Conservation (phyloP, 768 basidiomycete genomes). For the Mycena vitilis region DNA sequence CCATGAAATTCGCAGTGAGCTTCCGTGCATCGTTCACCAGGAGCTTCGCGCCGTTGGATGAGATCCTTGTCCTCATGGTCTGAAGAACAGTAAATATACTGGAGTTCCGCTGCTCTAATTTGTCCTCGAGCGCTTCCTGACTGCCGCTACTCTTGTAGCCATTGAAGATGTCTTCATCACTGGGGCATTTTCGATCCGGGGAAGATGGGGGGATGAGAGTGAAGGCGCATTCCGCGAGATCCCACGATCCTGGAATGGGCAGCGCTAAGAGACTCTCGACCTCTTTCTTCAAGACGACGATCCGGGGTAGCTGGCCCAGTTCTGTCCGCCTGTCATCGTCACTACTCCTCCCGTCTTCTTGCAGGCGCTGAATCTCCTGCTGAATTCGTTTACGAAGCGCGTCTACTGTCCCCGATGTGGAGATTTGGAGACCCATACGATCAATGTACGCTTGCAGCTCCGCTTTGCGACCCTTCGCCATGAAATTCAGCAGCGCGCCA, state of each 20-base stretch:
- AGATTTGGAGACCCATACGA: constrained; percentile 48
- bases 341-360: constrained; percentile 40
- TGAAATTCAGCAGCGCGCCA: constrained; percentile 55
- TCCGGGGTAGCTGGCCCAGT: constrained; percentile 56
- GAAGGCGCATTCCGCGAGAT: constrained; percentile 54
- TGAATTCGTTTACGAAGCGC: constrained; percentile 53
- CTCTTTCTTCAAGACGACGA: constrained; percentile 59
- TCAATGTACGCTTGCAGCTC: constrained; percentile 55
- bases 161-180: constrained; percentile 53
- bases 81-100: constrained; percentile 49
- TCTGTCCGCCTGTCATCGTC: constrained; percentile 46
- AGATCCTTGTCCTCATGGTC: constrained; percentile 46
- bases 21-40: constrained; percentile 57
- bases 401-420: constrained; percentile 50
- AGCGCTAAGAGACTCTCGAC: constrained; percentile 58
- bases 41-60: constrained; percentile 41
- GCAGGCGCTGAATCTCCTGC: constrained; percentile 49
- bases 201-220: constrained; percentile 40
- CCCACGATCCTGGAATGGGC: constrained; percentile 62
- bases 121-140: constrained; percentile 37
- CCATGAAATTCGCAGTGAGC: constrained; percentile 57
- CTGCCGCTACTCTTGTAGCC: constrained; percentile 41
- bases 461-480: constrained; percentile 50
- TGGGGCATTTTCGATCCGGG: constrained; percentile 43
- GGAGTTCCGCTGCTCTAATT: constrained; percentile 49